Evolutionary conservation across 208 protist species (phyloP).

Genomic region (Leishmania arabica): DNA sequence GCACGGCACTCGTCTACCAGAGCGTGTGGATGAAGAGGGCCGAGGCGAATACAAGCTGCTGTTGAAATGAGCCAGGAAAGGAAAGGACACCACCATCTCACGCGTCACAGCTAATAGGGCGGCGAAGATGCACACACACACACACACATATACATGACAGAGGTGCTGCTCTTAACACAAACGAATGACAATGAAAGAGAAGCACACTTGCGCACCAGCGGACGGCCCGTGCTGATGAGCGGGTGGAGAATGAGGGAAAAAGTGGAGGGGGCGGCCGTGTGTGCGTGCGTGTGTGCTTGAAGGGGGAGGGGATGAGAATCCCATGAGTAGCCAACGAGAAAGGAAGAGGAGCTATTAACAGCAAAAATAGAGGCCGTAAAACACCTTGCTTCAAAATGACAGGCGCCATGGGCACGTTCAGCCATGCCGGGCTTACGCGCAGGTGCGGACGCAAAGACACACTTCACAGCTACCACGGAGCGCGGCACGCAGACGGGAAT

Average conservation of each 20-base stretch:
- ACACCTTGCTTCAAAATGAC: background rate
- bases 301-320: background rate
- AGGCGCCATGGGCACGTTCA: background rate
- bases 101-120: background rate
- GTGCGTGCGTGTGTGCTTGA: background rate
- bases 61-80: background rate
- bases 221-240: background rate
- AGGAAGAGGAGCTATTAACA: background rate
- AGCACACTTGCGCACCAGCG: background rate
- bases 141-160: background rate
- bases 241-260: background rate
- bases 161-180: background rate
- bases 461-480: background rate
- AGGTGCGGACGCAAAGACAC: background rate
- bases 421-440: background rate
- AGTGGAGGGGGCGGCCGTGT: background rate
- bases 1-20: background rate
- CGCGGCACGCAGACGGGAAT: too few species aligned
- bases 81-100: background rate
- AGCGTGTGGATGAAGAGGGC: background rate
- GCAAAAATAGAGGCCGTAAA: background rate
- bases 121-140: background rate
- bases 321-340: background rate
- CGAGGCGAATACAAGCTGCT: background rate
- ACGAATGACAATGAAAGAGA: background rate